Evolutionary conservation across 1,284 basidiomycete species (phyloP).

Genomic region (Trichosporon ovoides): DNA sequence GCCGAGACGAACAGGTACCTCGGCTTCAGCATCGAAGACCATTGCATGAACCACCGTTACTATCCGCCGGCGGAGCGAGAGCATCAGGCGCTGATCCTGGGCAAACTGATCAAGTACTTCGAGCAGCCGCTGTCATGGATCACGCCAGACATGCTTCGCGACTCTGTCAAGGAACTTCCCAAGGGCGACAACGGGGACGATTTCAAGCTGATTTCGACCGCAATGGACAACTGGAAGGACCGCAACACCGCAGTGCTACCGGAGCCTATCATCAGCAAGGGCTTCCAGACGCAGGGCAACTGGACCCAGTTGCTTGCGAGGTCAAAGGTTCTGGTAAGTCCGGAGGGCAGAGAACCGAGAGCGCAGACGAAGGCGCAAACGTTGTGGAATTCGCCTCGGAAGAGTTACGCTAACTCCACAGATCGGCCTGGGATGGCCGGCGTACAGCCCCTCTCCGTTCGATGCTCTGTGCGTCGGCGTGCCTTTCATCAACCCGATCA

Average conservation of each 20-base stretch:
- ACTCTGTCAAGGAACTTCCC: not conserved
- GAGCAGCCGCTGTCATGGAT: not conserved
- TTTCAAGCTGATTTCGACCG: not conserved
- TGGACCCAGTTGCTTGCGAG: slow-evolving; percentile 10
- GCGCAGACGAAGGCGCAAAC: too few relatives aligned
- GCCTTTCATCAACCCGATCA: slow-evolving; percentile 51
- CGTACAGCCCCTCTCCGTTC: slow-evolving; percentile 28
- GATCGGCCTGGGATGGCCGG: not conserved
- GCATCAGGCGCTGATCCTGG: slow-evolving; percentile 41
- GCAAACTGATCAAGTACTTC: slow-evolving; percentile 41
- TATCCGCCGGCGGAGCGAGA: slow-evolving; percentile 18
- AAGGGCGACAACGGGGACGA: not conserved
- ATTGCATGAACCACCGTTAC: slow-evolving; percentile 23
- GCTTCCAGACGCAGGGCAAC: not conserved
- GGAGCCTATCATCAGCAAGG: slow-evolving; percentile 4
- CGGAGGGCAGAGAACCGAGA: too few relatives aligned
- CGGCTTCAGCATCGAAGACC: slow-evolving; percentile 45
- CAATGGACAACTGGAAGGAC: not conserved
- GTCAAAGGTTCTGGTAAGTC: slow-evolving; percentile 12
- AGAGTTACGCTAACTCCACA: not conserved
- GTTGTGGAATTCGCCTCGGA: not conserved
- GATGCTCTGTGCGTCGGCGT: slow-evolving; percentile 50
- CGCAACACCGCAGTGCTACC: not conserved
- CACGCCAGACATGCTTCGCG: not conserved
- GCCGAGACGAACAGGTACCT: not conserved